Evolutionary conservation across 768 basidiomycete genomes (phyloP).

Genomic region (Hydnomerulius pinastri): DNA sequence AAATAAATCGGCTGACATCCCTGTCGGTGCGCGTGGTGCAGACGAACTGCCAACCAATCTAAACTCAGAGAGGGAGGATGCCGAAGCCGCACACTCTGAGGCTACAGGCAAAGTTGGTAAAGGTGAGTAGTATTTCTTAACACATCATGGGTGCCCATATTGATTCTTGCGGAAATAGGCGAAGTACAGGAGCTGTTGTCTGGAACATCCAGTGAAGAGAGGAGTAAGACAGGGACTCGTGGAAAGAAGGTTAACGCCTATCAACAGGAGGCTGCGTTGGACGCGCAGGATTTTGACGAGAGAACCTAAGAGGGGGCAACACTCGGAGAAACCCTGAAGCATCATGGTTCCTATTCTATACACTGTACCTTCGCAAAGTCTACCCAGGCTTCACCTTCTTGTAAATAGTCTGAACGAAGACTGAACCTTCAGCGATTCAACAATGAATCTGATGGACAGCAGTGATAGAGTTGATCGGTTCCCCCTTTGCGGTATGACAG

Average conservation of each 20-base stretch:
- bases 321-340: too few relatives aligned
- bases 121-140: background rate
- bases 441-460: too few relatives aligned
- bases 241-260: conserved; percentile 24
- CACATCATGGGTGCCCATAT: too few relatives aligned
- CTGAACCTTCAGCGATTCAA: too few relatives aligned
- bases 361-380: too few relatives aligned
- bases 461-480: too few relatives aligned
- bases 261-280: conserved; percentile 26
- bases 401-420: too few relatives aligned
- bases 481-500: too few relatives aligned
- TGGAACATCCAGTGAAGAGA: conserved; percentile 11
- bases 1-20: background rate
- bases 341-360: too few relatives aligned
- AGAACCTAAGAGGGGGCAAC: too few relatives aligned
- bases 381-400: too few relatives aligned
- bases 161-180: too few relatives aligned
- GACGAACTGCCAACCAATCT: background rate
- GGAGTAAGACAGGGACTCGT: conserved; percentile 22
- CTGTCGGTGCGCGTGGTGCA: background rate
- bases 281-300: conserved; percentile 1
- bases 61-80: background rate
- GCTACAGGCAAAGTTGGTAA: background rate
- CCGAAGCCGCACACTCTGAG: background rate
- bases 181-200: conserved; percentile 25